phyloP scores from a whole-genome alignment of 108 stramenopile genomes.

The Discostella stelligeroides region DNA sequence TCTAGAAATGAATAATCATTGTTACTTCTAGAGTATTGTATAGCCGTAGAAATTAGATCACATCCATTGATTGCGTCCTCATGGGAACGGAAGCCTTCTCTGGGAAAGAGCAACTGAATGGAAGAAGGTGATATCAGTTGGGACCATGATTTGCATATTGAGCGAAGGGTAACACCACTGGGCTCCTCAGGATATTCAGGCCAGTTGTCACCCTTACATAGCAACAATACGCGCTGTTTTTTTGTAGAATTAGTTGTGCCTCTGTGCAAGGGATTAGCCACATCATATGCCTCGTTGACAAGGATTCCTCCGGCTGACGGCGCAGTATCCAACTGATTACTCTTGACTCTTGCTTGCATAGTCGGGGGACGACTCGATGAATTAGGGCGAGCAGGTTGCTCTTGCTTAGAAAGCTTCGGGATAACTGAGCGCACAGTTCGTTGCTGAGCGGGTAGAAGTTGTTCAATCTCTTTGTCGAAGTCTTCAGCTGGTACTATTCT shows the following conservation, averaged over 20 bases:
- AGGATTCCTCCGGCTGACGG: not conserved
- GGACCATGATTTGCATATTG: slow-evolving; percentile 73
- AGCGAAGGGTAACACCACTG: slow-evolving; percentile 33
- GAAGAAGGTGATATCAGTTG: slow-evolving; percentile 51
- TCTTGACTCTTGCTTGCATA: not conserved
- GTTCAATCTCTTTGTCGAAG: slow-evolving; percentile 51
- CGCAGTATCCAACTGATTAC: not conserved
- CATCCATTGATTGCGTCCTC: slow-evolving; percentile 76
- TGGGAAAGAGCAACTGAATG: slow-evolving; percentile 66
- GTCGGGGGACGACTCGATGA: slow-evolving; percentile 7
- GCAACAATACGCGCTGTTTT: slow-evolving; percentile 22
- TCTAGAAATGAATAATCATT: slow-evolving; percentile 53
- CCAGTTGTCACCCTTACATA: slow-evolving; percentile 53
- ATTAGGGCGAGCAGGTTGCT: slow-evolving; percentile 19
- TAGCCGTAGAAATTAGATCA: slow-evolving; percentile 57
- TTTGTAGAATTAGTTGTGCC: slow-evolving; percentile 33
- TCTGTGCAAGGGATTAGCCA: slow-evolving; percentile 34
- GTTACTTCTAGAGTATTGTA: slow-evolving; percentile 53
- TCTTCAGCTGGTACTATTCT: slow-evolving; percentile 42
- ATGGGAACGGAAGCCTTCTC: slow-evolving; percentile 66
- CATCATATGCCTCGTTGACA: slow-evolving; percentile 1
- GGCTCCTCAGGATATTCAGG: slow-evolving; percentile 90
- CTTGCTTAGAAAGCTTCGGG: slow-evolving; percentile 45
- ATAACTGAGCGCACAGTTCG: slow-evolving; percentile 69
- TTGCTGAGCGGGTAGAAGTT: slow-evolving; percentile 83